Conservation (phyloP, 345 rosid species). For the Aquilaria sinensis region DNA sequence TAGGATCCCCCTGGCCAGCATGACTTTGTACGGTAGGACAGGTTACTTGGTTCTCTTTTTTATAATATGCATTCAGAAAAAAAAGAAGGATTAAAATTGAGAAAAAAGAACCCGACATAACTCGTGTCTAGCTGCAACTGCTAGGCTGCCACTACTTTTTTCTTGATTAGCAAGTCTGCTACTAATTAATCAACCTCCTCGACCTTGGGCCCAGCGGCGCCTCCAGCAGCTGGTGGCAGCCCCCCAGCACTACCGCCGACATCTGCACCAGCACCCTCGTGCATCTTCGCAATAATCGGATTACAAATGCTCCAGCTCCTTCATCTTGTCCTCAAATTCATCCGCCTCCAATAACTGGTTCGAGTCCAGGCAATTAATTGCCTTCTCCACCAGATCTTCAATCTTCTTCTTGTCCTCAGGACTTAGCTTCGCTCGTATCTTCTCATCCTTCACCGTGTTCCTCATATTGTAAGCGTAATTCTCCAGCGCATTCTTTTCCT, state of each 20-base stretch:
- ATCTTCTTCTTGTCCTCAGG: slow-evolving; percentile 58
- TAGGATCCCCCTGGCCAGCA: too few species aligned
- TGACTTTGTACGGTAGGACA: too few species aligned
- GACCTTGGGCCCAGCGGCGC: slow-evolving; percentile 61
- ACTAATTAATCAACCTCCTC: slow-evolving; percentile 51
- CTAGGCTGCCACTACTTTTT: too few species aligned
- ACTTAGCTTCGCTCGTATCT: slow-evolving; percentile 39
- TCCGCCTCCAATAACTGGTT: slow-evolving; percentile 43
- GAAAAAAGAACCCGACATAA: too few species aligned
- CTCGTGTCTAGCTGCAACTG: too few species aligned
- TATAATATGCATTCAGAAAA: too few species aligned
- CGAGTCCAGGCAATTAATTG: slow-evolving; percentile 46
- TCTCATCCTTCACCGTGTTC: slow-evolving; percentile 54
- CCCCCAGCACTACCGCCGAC: slow-evolving; percentile 20
- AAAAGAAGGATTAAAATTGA: too few species aligned
- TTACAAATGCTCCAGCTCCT: slow-evolving; percentile 54
- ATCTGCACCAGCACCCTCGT: slow-evolving; percentile 27
- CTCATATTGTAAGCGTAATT: slow-evolving; percentile 45
- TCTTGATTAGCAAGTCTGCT: too few species aligned
- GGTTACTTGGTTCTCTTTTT: too few species aligned
- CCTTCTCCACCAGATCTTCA: slow-evolving; percentile 46
- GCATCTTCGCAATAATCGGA: slow-evolving; percentile 52
- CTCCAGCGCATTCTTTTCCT: slow-evolving; percentile 53
- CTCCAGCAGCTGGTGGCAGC: slow-evolving; percentile 23
- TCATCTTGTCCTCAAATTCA: slow-evolving; percentile 32